Evolutionary conservation across 768 basidiomycete genomes (phyloP).

Genomic region (Roridomyces roridus): DNA sequence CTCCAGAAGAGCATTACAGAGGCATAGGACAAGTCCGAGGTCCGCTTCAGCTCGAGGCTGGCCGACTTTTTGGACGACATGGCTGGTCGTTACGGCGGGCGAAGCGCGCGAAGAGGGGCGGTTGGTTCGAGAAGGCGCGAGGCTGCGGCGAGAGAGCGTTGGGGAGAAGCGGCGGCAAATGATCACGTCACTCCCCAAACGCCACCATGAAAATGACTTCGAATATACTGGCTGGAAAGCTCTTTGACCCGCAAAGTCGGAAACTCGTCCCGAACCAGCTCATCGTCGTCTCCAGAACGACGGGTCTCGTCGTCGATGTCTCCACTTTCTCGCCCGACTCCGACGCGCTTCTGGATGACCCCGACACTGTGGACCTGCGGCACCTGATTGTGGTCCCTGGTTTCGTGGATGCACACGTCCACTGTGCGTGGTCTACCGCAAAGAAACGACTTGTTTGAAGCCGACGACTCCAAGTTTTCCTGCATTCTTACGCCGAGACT

Average conservation of each 20-base stretch:
- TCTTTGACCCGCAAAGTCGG: slow-evolving; percentile 56
- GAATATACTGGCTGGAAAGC: slow-evolving; percentile 45
- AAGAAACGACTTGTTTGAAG: background rate
- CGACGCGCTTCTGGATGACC: slow-evolving; percentile 11
- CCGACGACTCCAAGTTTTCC: slow-evolving; percentile 61
- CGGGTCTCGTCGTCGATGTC: slow-evolving; percentile 58
- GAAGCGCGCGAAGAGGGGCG: no score
- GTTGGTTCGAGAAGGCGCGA: no score
- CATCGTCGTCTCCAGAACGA: slow-evolving; percentile 51
- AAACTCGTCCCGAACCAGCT: slow-evolving; percentile 49
- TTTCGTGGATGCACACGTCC: slow-evolving; percentile 64
- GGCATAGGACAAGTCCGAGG: slow-evolving; percentile 56
- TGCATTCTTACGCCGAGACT: slow-evolving; percentile 65
- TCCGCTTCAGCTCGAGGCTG: background rate
- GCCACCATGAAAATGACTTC: slow-evolving; percentile 4
- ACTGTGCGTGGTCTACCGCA: slow-evolving; percentile 41
- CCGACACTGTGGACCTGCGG: slow-evolving; percentile 50
- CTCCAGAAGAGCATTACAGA: slow-evolving; percentile 85
- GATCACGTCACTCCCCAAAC: no score
- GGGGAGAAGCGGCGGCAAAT: no score
- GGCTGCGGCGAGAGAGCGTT: no score
- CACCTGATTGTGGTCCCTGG: slow-evolving; percentile 59
- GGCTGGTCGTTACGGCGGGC: no score
- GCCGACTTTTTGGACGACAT: no score
- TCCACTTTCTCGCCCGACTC: slow-evolving; percentile 15